phyloP scores from a whole-genome alignment of 192 early-diverging fungal genomes.

The Rhizophagus prolifer region DNA sequence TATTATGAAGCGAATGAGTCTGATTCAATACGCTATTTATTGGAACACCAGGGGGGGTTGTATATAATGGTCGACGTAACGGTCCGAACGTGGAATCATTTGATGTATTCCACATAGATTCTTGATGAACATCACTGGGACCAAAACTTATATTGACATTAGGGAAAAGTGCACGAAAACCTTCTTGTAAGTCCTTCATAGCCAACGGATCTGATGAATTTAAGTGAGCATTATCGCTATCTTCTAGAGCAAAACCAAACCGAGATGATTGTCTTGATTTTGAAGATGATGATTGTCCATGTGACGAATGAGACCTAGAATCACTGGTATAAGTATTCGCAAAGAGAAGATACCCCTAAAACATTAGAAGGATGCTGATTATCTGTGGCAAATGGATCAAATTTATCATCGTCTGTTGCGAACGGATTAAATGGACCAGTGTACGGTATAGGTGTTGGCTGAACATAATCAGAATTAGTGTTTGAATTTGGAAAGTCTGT shows the following conservation, averaged over 20 bases:
- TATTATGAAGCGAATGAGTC: conserved; percentile 20
- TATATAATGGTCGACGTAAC: conserved; percentile 24
- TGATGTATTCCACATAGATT: conserved; percentile 27
- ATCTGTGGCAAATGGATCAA: conserved; percentile 31
- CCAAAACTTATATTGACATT: conserved; percentile 64
- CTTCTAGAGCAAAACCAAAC: conserved; percentile 47
- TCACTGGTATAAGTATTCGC: conserved; percentile 29
- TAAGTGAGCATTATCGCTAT: conserved; percentile 29
- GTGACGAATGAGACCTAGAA: conserved; percentile 3
- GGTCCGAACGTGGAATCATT: conserved; percentile 31
- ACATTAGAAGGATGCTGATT: conserved; percentile 23
- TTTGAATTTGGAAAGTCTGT: conserved; percentile 15
- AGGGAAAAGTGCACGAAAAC: conserved; percentile 56
- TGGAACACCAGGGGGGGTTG: conserved; percentile 32
- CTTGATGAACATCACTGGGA: conserved; percentile 29
- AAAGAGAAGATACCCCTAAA: conserved; percentile 19
- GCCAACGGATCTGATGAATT: conserved; percentile 26
- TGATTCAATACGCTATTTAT: conserved; percentile 7
- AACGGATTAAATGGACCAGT: conserved; percentile 52
- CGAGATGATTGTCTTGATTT: conserved; percentile 46
- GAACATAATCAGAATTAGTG: conserved; percentile 31
- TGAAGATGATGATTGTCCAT: background rate
- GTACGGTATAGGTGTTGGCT: conserved; percentile 38
- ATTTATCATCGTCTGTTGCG: conserved; percentile 42
- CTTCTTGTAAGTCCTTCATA: conserved; percentile 54